These are phyloP conservation scores for Cenchrus fungigraminus DNA, from an alignment of 176 grass and related monocot species.

Conservation along the genomic window DNA sequence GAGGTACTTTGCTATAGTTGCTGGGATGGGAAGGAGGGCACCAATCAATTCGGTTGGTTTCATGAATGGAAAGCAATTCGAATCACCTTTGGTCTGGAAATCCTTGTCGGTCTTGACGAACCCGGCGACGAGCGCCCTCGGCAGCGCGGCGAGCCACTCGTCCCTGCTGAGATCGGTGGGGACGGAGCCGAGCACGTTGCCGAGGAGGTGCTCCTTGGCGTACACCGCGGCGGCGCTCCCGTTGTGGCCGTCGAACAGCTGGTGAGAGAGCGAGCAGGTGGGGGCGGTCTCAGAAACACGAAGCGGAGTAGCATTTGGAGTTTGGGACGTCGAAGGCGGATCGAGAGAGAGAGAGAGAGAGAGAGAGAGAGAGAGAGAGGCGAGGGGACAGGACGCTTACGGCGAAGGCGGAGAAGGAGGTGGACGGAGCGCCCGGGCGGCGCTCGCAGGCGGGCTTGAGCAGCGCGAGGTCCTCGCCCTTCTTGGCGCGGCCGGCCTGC, in stretches of 20 bases:
- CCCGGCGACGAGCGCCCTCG: conserved; percentile 89
- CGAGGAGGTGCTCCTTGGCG: conserved; percentile 80
- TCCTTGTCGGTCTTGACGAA: conserved; percentile 99
- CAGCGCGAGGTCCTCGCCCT: conserved; percentile 82
- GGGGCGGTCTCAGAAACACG: not conserved
- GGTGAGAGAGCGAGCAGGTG: not conserved
- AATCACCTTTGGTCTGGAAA: conserved; percentile 77
- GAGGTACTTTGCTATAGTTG: not conserved
- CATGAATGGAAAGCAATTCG: conserved; percentile 3
- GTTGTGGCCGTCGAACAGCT: conserved; percentile 99
- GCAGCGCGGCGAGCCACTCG: conserved; percentile 88
- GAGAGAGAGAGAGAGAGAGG: too few relatives aligned
- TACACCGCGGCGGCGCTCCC: conserved; percentile 85
- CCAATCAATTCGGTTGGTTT: conserved; percentile 7
- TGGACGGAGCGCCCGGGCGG: conserved; percentile 39
- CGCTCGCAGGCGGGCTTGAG: conserved; percentile 67
- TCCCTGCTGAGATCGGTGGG: conserved; percentile 76
- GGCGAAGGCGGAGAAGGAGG: conserved; percentile 73
- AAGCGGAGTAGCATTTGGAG: not conserved
- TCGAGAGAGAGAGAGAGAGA: too few relatives aligned
- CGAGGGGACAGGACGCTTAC: conserved; percentile 18
- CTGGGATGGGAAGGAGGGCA: not conserved
- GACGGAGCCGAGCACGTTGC: conserved; percentile 78
- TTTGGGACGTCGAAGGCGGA: not conserved
- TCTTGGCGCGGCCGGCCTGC: conserved; percentile 69